Percentiles rank a stretch among this genome's conserved stretches.
These are phyloP conservation scores for Vigna hirtella DNA, from an alignment of 306 rosid species.

Conservation along the genomic window DNA sequence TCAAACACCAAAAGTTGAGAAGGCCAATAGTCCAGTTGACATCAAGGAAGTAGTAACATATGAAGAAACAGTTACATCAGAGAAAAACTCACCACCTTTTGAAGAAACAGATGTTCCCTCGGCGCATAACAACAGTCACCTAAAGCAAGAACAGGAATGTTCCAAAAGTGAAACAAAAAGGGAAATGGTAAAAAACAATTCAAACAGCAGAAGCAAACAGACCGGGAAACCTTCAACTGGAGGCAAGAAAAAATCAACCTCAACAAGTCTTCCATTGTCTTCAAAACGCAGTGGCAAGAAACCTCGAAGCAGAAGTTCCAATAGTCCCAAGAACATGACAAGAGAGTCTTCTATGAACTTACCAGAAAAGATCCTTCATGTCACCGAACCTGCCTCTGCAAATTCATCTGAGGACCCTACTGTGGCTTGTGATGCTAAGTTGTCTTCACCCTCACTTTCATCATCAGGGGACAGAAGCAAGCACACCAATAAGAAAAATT, in stretches of 20 bases:
- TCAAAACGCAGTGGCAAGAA: slow-evolving; percentile 49
- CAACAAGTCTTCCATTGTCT: slow-evolving; percentile 44
- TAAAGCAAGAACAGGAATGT: slow-evolving; percentile 32
- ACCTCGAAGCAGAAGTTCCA: slow-evolving; percentile 38
- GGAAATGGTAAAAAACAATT: slow-evolving; percentile 40
- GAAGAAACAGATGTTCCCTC: slow-evolving; percentile 51
- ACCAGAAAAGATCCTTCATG: slow-evolving; percentile 55
- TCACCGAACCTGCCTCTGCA: slow-evolving; percentile 52
- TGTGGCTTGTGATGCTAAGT: slow-evolving; percentile 40
- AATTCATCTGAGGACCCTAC: slow-evolving; percentile 45
- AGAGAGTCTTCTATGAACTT: slow-evolving; percentile 34
- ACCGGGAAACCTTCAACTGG: slow-evolving; percentile 34
- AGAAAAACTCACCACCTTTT: slow-evolving; percentile 44
- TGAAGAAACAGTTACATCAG: slow-evolving; percentile 44
- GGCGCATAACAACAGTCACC: slow-evolving; percentile 41
- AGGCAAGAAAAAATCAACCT: slow-evolving; percentile 41
- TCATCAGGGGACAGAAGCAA: slow-evolving; percentile 45
- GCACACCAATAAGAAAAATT: slow-evolving; percentile 42
- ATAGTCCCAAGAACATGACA: slow-evolving; percentile 38
- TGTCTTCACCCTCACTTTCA: slow-evolving; percentile 41
- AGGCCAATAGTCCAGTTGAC: slow-evolving; percentile 27
- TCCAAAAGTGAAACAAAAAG: slow-evolving; percentile 42
- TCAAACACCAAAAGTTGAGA: slow-evolving; percentile 36
- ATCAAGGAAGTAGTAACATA: slow-evolving; percentile 50
- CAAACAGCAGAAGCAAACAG: slow-evolving; percentile 47